Conservation (phyloP, 2,329 filamentous ascomycete species). For the Neofusicoccum cordaticola region DNA sequence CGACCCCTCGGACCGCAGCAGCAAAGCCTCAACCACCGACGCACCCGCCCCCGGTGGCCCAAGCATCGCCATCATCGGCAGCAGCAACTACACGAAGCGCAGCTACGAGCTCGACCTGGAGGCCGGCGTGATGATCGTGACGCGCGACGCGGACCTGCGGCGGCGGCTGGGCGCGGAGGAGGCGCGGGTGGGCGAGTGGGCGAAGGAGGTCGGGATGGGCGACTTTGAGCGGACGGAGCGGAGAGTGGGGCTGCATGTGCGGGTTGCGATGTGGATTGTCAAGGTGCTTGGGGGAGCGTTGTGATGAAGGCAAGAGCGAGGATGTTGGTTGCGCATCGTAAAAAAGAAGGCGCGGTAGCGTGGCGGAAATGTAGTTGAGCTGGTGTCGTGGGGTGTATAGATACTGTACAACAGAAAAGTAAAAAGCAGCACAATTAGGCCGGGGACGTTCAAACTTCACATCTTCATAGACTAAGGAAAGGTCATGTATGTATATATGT, state of each 20-base stretch:
- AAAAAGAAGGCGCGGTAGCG: too few species aligned
- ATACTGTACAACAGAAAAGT: too few species aligned
- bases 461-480: too few species aligned
- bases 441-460: too few species aligned
- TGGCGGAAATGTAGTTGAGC: too few species aligned
- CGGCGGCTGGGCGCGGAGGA: conserved; percentile 74
- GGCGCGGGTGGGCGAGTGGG: conserved; percentile 73
- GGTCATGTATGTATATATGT: too few species aligned
- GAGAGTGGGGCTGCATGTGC: conserved; percentile 79
- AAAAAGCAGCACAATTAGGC: too few species aligned
- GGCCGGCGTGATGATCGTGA: conserved; percentile 82
- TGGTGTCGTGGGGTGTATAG: too few species aligned
- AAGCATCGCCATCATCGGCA: conserved; percentile 79
- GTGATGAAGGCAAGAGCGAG: conserved; percentile 36
- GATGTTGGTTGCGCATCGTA: background rate
- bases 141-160: conserved; percentile 69
- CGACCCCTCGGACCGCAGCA: background rate
- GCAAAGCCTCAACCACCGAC: conserved; percentile 42
- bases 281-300: conserved; percentile 82
- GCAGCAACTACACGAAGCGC: conserved; percentile 92
- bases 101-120: conserved; percentile 92
- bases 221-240: conserved; percentile 81
- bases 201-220: conserved; percentile 65
- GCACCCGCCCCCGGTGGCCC: conserved; percentile 47
- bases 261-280: conserved; percentile 92